These are phyloP conservation scores for Alternaria ventricosa DNA, from an alignment of 2,329 filamentous ascomycete genomes.

Conservation along the genomic window DNA sequence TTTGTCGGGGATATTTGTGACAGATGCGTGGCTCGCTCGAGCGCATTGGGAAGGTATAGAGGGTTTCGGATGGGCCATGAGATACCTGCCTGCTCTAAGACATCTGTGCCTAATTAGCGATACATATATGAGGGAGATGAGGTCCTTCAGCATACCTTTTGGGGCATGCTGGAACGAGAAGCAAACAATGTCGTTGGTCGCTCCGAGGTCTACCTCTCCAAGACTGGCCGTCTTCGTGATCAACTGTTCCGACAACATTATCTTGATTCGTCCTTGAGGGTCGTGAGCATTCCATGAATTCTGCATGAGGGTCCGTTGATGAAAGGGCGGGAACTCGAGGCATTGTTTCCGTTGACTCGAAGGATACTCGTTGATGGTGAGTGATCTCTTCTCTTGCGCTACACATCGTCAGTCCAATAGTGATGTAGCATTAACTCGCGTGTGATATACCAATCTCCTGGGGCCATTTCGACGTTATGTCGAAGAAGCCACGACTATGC, in stretches of 20 bases:
- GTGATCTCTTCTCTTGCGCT: constrained; percentile 37
- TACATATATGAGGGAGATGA: background rate
- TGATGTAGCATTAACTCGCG: too few relatives aligned
- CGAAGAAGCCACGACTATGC: constrained; percentile 38
- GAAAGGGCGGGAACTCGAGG: constrained; percentile 76
- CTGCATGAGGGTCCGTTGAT: constrained; percentile 71
- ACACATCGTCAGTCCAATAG: background rate
- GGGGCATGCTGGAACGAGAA: constrained; percentile 90
- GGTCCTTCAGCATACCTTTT: constrained; percentile 60
- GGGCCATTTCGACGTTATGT: constrained; percentile 35
- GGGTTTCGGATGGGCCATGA: constrained; percentile 72
- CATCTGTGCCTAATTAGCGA: constrained; percentile 57
- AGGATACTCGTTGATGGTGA: constrained; percentile 52
- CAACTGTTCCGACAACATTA: constrained; percentile 74
- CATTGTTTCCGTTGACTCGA: constrained; percentile 57
- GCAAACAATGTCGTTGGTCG: constrained; percentile 73
- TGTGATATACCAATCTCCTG: constrained; percentile 38
- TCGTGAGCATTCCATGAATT: constrained; percentile 75
- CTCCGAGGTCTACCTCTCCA: constrained; percentile 58
- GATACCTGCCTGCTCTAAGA: constrained; percentile 75
- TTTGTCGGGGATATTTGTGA: background rate
- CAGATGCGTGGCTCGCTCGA: constrained; percentile 1
- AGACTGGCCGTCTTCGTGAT: constrained; percentile 50
- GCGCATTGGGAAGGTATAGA: constrained; percentile 29
- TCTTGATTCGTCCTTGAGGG: constrained; percentile 74